Base-by-base conservation (phyloP, 23 red algal species). In the Gracilariopsis chorda region DNA sequence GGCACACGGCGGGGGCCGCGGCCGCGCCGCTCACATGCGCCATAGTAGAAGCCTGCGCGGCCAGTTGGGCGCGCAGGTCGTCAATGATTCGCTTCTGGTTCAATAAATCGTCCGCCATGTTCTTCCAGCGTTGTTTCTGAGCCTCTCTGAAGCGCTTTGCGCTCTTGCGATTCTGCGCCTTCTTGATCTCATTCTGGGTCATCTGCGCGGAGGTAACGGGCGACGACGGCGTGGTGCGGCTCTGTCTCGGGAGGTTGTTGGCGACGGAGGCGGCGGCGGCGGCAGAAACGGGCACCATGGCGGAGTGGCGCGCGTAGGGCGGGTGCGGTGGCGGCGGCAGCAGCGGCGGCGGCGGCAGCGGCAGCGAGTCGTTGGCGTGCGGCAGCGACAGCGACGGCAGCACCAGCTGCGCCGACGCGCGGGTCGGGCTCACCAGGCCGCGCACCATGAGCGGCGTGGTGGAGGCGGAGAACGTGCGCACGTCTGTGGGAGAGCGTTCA, bases 111-210 rank as follows among this genome's bases (percentile, higher is more conserved):
- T 69, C 88, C 1, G 71, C 61, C 71, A 91, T 80, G 47, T 91
- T 82, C 43, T 80, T 79, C 89, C 89, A 92, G 19, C 89, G 77
- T 25, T 75, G 89, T 78, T 92, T 92, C 53, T 92, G 89, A 24
- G 77, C 79, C 89, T 82, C 89, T 7, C 89, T 77, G 79, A 92
- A 92, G 43, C 89, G 89, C 14, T 84, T 82, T 24, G 89, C 89
- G 45, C 61, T 75, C 79, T 92, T 84, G 47, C 89, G 75, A 64
- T 92, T 92, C 68, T 92, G 89, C 32, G 77, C 89, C 36, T 82
- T 80, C 43, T 92, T 92, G 51, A 78, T 90, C 51, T 90, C 86
- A 30, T 67, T 87, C 48, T 72, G 62, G 28, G 62, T 64, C 82
- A 87, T 70, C 10, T 70, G 62, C 6, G 70, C 49, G 35, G 68